Conservation (phyloP, 768 basidiomycete species). For the Mycena maculata region DNA sequence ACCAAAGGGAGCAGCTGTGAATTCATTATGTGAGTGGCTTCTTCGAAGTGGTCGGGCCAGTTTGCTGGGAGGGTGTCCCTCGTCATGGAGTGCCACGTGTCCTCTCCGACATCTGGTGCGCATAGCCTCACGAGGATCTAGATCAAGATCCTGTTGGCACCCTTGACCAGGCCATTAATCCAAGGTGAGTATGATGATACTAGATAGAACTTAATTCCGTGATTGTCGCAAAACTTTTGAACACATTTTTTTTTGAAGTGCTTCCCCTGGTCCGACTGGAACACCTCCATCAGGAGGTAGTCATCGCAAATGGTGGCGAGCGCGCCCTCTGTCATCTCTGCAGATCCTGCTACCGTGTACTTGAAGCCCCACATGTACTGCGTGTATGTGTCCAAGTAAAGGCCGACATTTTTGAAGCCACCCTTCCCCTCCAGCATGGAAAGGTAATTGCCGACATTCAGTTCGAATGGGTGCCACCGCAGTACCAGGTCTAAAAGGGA, state of each 20-base stretch:
- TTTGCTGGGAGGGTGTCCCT: conserved; percentile 30
- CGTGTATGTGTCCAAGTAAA: conserved; percentile 35
- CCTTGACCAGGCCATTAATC: conserved; percentile 44
- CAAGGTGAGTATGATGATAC: conserved; percentile 42
- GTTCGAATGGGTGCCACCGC: conserved; percentile 40
- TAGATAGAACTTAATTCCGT: conserved; percentile 22
- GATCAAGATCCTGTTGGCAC: conserved; percentile 38
- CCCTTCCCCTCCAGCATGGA: conserved; percentile 38
- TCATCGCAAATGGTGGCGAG: conserved; percentile 31
- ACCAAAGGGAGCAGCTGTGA: conserved; percentile 38
- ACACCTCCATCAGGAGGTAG: conserved; percentile 26
- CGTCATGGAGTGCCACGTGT: conserved; percentile 15
- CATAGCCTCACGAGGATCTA: conserved; percentile 35
- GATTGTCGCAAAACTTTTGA: conserved; percentile 25
- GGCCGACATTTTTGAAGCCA: conserved; percentile 32
- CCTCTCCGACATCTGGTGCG: conserved; percentile 35
- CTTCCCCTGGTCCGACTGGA: conserved; percentile 40
- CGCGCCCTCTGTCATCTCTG: conserved; percentile 4
- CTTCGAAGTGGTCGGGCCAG: conserved; percentile 40
- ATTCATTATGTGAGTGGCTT: conserved; percentile 36
- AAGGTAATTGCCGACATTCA: conserved; percentile 44
- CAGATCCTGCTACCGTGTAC: conserved; percentile 11
- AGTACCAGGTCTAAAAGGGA: conserved; percentile 42
- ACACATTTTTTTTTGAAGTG: conserved; percentile 40
- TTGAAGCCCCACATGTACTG: conserved; percentile 40